These are phyloP conservation scores for Aspergillus sojae DNA, from an alignment of 2,329 filamentous ascomycete species.

Conservation along the genomic window DNA sequence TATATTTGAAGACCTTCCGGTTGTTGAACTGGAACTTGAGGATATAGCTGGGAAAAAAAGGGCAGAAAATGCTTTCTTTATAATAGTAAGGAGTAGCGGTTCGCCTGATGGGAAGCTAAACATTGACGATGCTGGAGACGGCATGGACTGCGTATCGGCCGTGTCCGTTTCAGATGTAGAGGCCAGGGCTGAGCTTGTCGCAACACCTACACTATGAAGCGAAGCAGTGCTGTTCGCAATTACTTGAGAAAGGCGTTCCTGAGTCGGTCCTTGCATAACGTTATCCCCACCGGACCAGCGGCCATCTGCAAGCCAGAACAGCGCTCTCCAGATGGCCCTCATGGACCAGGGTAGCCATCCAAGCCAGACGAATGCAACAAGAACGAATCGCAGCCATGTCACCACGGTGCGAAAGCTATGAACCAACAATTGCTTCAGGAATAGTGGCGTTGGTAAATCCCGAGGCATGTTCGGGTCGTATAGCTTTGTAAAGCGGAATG, in stretches of 20 bases:
- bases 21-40: conserved; percentile 30
- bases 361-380: conserved; percentile 88
- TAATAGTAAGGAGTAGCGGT: conserved; percentile 49
- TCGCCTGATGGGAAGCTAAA: conserved; percentile 47
- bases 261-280: conserved; percentile 23
- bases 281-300: conserved; percentile 54
- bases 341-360: conserved; percentile 87
- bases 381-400: conserved; percentile 74
- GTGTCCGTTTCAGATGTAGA: conserved; percentile 28
- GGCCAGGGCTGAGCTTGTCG: conserved; percentile 27
- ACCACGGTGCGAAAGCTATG: conserved; percentile 73
- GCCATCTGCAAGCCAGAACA: conserved; percentile 93
- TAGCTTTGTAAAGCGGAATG: conserved; percentile 96
- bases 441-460: conserved; percentile 76
- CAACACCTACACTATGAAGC: conserved; percentile 21
- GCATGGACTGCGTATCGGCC: conserved; percentile 31
- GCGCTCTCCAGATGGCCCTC: conserved; percentile 85
- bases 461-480: conserved; percentile 94
- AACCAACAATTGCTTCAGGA: conserved; percentile 74
- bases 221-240: conserved; percentile 33
- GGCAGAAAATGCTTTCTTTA: conserved; percentile 46
- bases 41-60: conserved; percentile 37
- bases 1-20: conserved; percentile 27
- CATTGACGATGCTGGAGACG: conserved; percentile 43
- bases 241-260: conserved; percentile 24